A percentile compares a stretch with the other conserved stretches of the same genome.
phyloP scores from a whole-genome alignment of 345 rosid genomes.

The Lepidium aucheri region DNA sequence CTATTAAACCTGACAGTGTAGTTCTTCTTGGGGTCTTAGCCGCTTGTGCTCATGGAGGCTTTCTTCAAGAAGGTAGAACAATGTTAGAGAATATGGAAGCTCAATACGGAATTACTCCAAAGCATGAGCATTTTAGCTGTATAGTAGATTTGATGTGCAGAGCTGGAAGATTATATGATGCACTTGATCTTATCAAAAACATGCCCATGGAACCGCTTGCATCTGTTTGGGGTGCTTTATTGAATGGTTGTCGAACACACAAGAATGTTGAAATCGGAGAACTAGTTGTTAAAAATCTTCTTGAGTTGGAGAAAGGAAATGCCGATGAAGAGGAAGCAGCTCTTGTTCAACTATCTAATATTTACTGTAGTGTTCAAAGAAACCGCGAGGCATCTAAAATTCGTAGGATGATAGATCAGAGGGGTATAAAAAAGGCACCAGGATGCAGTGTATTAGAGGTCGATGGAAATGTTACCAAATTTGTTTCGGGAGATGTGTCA shows the following conservation, averaged over 20 bases:
- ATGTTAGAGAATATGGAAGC: slow-evolving; percentile 38
- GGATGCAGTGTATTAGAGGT: slow-evolving; percentile 56
- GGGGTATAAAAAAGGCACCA: slow-evolving; percentile 40
- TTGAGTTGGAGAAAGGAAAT: slow-evolving; percentile 36
- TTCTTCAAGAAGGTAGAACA: slow-evolving; percentile 32
- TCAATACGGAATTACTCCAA: slow-evolving; percentile 32
- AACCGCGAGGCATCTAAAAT: slow-evolving; percentile 35
- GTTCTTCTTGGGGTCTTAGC: slow-evolving; percentile 42
- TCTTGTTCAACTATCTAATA: slow-evolving; percentile 42
- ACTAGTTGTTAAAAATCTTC: slow-evolving; percentile 39
- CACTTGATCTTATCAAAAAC: slow-evolving; percentile 33
- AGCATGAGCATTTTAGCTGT: slow-evolving; percentile 59
- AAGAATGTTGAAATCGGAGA: slow-evolving; percentile 54
- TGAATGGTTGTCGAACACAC: slow-evolving; percentile 45
- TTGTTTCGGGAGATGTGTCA: slow-evolving; percentile 47
- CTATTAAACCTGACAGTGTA: slow-evolving; percentile 41
- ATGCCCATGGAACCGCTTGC: slow-evolving; percentile 61
- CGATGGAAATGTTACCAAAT: slow-evolving; percentile 34
- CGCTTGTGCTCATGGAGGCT: slow-evolving; percentile 56
- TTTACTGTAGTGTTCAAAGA: slow-evolving; percentile 32
- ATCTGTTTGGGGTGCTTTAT: slow-evolving; percentile 58
- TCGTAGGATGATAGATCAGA: slow-evolving; percentile 39
- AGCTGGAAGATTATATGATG: slow-evolving; percentile 43
- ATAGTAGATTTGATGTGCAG: slow-evolving; percentile 55
- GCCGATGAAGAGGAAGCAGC: slow-evolving; percentile 50